A percentile compares a stretch with the other conserved stretches of the same genome.
Evolutionary conservation across 257 asterid species (phyloP).

Genomic region (Scutellaria baicalensis): DNA sequence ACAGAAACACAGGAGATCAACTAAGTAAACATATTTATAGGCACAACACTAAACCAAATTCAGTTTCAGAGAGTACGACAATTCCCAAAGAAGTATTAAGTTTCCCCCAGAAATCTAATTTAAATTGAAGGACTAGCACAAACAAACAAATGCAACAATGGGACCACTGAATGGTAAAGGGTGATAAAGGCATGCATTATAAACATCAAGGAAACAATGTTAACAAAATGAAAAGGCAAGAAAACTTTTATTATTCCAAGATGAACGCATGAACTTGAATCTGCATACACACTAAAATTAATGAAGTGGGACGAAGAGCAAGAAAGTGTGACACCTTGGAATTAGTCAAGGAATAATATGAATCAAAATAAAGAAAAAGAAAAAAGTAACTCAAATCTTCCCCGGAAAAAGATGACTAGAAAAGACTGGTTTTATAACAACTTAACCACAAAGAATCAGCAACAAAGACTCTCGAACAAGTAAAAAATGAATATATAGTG

Average conservation of each 20-base stretch:
- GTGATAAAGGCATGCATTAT: not conserved
- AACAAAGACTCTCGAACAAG: not conserved
- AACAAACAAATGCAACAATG: conserved; percentile 3
- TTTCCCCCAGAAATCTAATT: not conserved
- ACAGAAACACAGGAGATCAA: too few species aligned
- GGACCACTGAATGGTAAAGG: not conserved
- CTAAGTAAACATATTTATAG: too few species aligned
- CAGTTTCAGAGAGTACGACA: not conserved
- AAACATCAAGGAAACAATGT: not conserved
- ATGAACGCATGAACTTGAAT: not conserved
- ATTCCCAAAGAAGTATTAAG: not conserved
- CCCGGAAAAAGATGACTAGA: not conserved
- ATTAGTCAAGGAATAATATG: not conserved
- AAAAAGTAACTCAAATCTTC: not conserved
- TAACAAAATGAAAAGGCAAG: not conserved
- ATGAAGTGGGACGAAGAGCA: not conserved
- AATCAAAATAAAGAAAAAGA: not conserved
- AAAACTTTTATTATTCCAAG: not conserved
- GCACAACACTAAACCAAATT: too few species aligned
- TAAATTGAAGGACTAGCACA: not conserved
- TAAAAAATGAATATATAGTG: not conserved
- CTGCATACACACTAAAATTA: not conserved
- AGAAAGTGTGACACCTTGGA: not conserved
- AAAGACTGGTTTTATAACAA: not conserved
- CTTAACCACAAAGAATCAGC: not conserved